phyloP scores from a whole-genome alignment of 2,329 filamentous ascomycete genomes.

The Neonectria magnoliae region DNA sequence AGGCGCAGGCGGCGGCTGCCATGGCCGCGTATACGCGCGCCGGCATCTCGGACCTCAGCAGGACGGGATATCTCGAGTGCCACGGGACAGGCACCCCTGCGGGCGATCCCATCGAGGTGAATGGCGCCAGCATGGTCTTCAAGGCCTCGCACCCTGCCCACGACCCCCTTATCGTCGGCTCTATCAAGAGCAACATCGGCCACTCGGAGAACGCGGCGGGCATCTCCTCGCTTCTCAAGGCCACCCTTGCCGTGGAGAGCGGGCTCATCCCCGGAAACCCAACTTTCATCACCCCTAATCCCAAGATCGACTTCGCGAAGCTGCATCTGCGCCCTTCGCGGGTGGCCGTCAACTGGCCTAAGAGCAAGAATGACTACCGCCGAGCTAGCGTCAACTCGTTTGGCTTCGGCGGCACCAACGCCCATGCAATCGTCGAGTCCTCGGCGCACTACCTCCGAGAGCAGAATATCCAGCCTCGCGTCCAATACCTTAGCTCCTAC shows the following conservation, averaged over 20 bases:
- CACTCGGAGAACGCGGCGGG: conserved; percentile 45
- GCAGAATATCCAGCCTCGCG: background rate
- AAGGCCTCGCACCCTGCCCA: conserved; percentile 10
- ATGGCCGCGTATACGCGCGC: conserved; percentile 43
- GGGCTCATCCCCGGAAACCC: conserved; percentile 42
- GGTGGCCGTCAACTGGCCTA: conserved; percentile 44
- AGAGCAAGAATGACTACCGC: conserved; percentile 46
- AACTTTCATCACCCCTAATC: conserved; percentile 52
- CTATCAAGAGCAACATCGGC: conserved; percentile 48
- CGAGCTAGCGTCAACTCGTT: conserved; percentile 52
- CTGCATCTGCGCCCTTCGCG: conserved; percentile 30
- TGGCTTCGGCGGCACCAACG: conserved; percentile 56
- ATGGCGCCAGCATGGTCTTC: conserved; percentile 43
- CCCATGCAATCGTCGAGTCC: conserved; percentile 50
- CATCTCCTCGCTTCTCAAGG: conserved; percentile 45
- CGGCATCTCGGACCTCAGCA: conserved; percentile 32
- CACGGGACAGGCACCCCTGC: conserved; percentile 53
- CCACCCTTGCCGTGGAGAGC: conserved; percentile 40
- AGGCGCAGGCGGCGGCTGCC: conserved; percentile 46
- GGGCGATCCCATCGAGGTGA: conserved; percentile 51
- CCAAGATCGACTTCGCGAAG: conserved; percentile 49
- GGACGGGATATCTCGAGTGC: conserved; percentile 49
- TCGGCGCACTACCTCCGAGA: conserved; percentile 8
- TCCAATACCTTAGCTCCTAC: background rate
- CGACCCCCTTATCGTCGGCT: conserved; percentile 41